Base-by-base conservation (phyloP, 176 grass and related monocot species). In the Oryza officinalis region DNA sequence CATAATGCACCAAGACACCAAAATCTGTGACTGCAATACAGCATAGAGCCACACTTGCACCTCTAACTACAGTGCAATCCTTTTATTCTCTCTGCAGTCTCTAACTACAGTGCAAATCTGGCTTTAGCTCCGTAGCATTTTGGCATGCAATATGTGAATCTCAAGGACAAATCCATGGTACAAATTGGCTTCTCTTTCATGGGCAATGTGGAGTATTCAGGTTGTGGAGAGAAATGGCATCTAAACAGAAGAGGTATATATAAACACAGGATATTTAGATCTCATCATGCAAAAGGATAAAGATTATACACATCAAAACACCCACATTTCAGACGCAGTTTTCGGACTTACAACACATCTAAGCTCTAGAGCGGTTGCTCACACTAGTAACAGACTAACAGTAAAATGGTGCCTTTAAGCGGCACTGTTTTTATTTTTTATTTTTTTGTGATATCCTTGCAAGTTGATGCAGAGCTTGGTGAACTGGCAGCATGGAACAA, bases 371-470 rank as follows among this genome's bases (percentile, higher is more conserved):
- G 30, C 45, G 47, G 31, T 41, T 77, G 66, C 80, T 86, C 73
- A 40, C n/a, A 63, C 84, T 50, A 63, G 60, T 59, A 60, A 86
- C 14, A 49, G 35, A 63, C 46, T 59, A 60, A 86, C 14, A 49
- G 35, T 37, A 63, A 86, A 83, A 66, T 63, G 27, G 61, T 50
- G 79, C 59, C 84, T 50, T 61, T 13, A 28, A 60, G 25, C 46
- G 80, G 26, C 79, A 69, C 69, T 45, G 14, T 68, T 83, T 83
- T 82, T 79, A 63, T 83, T 90, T 54, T 69, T 77, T 82, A 6
- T 35, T 35, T 35, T 35, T 78, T 33, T 13, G 33, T 61, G 15
- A 32, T 73, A 69, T 74, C 47, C n/a, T 83, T 3, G 17, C 18
- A 41, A 74, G 74, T 63, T 47, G 80, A 83, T 52, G 74, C 27